Evolutionary conservation across 164 flowering plant species (phyloP), one percentile per base, ranked within the genome.

Genomic region (Nymphaea thermarum): DNA sequence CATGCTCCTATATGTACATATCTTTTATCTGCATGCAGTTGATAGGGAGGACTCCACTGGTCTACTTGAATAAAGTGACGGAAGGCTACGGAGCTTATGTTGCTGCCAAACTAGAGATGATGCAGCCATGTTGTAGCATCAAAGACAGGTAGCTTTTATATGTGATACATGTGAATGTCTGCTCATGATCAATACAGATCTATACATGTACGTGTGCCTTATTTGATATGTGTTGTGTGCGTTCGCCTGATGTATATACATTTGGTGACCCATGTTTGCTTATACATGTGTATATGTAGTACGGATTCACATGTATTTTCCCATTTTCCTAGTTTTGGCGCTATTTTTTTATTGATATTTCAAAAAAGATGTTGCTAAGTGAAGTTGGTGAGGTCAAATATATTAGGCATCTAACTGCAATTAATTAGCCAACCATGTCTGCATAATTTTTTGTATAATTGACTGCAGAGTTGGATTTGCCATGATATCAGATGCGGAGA

Each of bases 1-100:
- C 36, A 25, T 25, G 36, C 36, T 25, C 36, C 36, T 25, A 25
- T 25, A 25, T 25, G 36, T 25, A 25, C 36, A 25, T 25, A 25
- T 4, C 41, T 62, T 45, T 43, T 7, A 14, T 6, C 63, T 12
- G 43, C 45, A 80, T 25, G 75, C 89, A 94, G 99, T 76, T 94
- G 4, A 84, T 94, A 67, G 99, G 99, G 66, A 87, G 67, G 68
- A 94, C 98, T 11, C 96, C 99, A 2, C 79, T 91, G 17, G 97
- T 91, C 2, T 91, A 77, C 76, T 96, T 94, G 0, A 94, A 91
- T 80, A 94, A 90, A 83, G 85, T 91, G 3, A 80, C 88, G 5
- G 90, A 88, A 82, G 99, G 98, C 5, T 91, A 96, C 79, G 96
- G 93, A 62, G 98, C 91, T 67, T 85, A 87, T 74, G 72, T 94